Percentiles rank a stretch among this genome's conserved stretches.
These are phyloP conservation scores for Mortierella sp. DNA, from an alignment of 371 early-diverging fungal species.

Conservation along the genomic window DNA sequence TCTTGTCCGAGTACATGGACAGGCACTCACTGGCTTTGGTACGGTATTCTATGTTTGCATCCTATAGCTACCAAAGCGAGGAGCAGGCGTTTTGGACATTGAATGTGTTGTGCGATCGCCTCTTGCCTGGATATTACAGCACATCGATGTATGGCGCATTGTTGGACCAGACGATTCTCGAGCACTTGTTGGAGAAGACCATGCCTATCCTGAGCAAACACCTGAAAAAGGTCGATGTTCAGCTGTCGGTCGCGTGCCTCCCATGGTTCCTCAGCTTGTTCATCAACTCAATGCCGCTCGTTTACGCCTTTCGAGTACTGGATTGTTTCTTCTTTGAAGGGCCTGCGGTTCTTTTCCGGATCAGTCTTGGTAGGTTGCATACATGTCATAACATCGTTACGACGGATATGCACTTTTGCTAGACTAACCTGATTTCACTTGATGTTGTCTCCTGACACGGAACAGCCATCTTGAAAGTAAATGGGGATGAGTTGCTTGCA, in stretches of 20 bases:
- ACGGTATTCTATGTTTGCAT: background rate
- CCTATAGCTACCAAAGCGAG: constrained; percentile 82
- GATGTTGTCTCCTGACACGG: background rate
- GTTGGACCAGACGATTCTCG: constrained; percentile 95
- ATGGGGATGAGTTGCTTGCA: constrained; percentile 87
- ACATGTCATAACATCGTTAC: background rate
- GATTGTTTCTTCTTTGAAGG: constrained; percentile 97
- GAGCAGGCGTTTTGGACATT: constrained; percentile 97
- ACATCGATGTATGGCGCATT: constrained; percentile 98
- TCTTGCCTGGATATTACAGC: constrained; percentile 95
- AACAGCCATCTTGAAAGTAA: constrained; percentile 90
- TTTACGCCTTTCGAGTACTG: constrained; percentile 87
- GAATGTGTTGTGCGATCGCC: constrained; percentile 85
- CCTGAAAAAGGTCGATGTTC: constrained; percentile 87
- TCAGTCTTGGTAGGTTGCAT: constrained; percentile 65
- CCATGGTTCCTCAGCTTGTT: constrained; percentile 97
- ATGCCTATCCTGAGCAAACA: constrained; percentile 85
- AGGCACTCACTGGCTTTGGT: background rate
- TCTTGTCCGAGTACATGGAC: no score
- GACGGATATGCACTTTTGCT: background rate
- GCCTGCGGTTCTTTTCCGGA: constrained; percentile 91
- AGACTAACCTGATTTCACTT: background rate
- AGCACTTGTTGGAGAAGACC: constrained; percentile 81
- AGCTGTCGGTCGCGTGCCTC: constrained; percentile 93
- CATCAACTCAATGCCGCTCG: constrained; percentile 92